phyloP scores from a whole-genome alignment of 345 rosid genomes.

The Cardiospermum halicacabum region DNA sequence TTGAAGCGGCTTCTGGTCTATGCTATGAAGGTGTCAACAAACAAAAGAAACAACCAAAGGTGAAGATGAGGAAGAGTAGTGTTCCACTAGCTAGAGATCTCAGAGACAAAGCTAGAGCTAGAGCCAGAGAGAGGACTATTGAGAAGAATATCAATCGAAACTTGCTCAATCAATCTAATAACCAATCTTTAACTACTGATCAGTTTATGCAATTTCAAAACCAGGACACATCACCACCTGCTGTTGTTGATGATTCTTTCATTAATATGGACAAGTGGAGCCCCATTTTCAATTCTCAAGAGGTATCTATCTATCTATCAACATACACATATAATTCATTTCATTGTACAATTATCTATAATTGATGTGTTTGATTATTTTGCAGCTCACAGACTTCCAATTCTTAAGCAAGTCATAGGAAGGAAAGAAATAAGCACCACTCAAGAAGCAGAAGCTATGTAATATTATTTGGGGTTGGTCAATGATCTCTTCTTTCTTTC shows the following conservation, averaged over 20 bases:
- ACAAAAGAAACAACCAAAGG: constrained; percentile 22
- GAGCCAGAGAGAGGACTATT: constrained; percentile 66
- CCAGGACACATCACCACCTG: too few relatives aligned
- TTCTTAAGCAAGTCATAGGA: constrained; percentile 30
- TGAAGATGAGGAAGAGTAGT: constrained; percentile 26
- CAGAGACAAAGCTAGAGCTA: constrained; percentile 59
- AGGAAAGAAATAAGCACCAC: too few relatives aligned
- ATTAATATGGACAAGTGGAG: constrained; percentile 29
- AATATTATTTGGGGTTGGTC: constrained; percentile 1
- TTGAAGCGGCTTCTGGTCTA: constrained; percentile 32
- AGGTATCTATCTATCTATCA: too few relatives aligned
- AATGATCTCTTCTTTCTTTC: constrained; percentile 7
- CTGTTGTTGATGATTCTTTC: constrained; percentile 23
- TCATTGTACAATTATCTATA: too few relatives aligned
- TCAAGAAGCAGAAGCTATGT: constrained; percentile 11
- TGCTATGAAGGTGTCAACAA: constrained; percentile 10
- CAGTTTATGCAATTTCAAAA: too few relatives aligned
- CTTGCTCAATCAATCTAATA: constrained; percentile 20
- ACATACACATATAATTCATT: too few relatives aligned
- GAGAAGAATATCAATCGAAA: constrained; percentile 29
- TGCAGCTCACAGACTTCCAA: constrained; percentile 33
- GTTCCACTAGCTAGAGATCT: constrained; percentile 37
- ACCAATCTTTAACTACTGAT: too few relatives aligned
- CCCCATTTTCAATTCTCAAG: too few relatives aligned
- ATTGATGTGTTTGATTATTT: too few relatives aligned